Evolutionary conservation across 495 filamentous ascomycete genomes (phyloP), one percentile per base, ranked within the genome.

Genomic region (Neurospora africana): DNA sequence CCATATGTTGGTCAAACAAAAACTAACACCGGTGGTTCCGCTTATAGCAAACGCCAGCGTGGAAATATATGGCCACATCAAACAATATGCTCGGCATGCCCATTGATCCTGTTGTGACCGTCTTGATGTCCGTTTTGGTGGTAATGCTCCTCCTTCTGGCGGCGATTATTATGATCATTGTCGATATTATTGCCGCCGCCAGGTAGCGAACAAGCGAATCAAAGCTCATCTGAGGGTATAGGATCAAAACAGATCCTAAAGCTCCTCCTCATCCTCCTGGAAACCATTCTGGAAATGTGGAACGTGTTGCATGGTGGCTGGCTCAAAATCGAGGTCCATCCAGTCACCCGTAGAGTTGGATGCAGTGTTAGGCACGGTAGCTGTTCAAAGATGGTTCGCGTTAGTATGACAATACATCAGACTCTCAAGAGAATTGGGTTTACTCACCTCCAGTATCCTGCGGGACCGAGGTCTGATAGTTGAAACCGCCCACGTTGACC

Each of bases 111-210:
- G 13, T 58, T 70, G 47, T 72, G 72, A 5, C 53, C 53, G 53
- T 65, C 33, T 65, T 75, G 73, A n/a, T 72, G 53, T 23, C 68
- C 70, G 11, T 72, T 70, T 19, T 53, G 47, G 47, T 27, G 47
- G 47, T 58, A 58, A 27, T 58, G 47, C 47, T 58, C 47, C 21
- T 35, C 71, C 67, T 23, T 43, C 43, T 19, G 44, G 2, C 68
- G 44, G 6, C 72, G 23, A 4, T 73, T 69, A 33, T 71, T 67
- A 30, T 67, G 37, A 23, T 68, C 67, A 10, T 69, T 40, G 17
- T 36, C 77, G 23, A 67, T 68, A 10, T 69, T 37, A 17, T 39
- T 77, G 30, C 76, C 77, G 7, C n/a, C 43, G n/a, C 43, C 43
- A 23, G 9, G n/a, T 47, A 47, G n/a, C 43, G n/a, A 30, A 58